A percentile compares a stretch with the other conserved stretches of the same genome.
Evolutionary conservation across 2,329 filamentous ascomycete genomes (phyloP).

Genomic region (Neofusicoccum sp.): DNA sequence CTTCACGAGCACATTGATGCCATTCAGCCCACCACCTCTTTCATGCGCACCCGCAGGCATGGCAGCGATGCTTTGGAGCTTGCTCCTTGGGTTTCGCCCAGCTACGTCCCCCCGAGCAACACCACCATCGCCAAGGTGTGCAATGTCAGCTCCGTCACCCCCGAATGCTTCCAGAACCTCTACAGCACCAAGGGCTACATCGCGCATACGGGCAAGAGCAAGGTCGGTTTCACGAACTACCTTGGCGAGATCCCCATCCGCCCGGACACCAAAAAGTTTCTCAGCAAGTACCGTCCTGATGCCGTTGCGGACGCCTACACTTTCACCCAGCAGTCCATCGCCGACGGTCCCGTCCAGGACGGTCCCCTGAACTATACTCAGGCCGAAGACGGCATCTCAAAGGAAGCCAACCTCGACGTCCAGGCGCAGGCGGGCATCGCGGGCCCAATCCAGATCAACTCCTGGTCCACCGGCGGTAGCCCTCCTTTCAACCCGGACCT

Average conservation of each 20-base stretch:
- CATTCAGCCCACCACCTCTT: conserved; percentile 57
- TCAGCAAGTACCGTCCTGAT: conserved; percentile 57
- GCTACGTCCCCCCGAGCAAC: conserved; percentile 1
- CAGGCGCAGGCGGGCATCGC: conserved; percentile 62
- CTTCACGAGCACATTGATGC: conserved; percentile 47
- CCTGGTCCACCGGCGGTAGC: conserved; percentile 62
- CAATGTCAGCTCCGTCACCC: conserved; percentile 47
- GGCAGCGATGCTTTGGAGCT: conserved; percentile 10
- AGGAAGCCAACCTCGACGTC: conserved; percentile 62
- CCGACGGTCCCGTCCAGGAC: conserved; percentile 29
- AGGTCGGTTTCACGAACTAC: conserved; percentile 56
- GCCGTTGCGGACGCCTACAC: conserved; percentile 50
- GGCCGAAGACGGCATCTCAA: conserved; percentile 41
- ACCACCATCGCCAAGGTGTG: conserved; percentile 21
- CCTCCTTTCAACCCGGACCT: conserved; percentile 52
- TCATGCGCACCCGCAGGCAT: conserved; percentile 32
- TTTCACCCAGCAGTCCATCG: conserved; percentile 41
- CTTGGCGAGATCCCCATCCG: conserved; percentile 55
- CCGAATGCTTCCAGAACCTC: conserved; percentile 56
- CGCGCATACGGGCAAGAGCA: conserved; percentile 49
- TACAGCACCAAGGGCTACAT: conserved; percentile 59
- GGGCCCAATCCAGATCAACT: conserved; percentile 56
- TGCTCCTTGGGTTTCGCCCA: background rate
- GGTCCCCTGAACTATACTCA: background rate
- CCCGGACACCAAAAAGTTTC: conserved; percentile 52